These are phyloP conservation scores for Nepenthes alata DNA, from an alignment of 179 eudicot genomes.

Conservation along the genomic window DNA sequence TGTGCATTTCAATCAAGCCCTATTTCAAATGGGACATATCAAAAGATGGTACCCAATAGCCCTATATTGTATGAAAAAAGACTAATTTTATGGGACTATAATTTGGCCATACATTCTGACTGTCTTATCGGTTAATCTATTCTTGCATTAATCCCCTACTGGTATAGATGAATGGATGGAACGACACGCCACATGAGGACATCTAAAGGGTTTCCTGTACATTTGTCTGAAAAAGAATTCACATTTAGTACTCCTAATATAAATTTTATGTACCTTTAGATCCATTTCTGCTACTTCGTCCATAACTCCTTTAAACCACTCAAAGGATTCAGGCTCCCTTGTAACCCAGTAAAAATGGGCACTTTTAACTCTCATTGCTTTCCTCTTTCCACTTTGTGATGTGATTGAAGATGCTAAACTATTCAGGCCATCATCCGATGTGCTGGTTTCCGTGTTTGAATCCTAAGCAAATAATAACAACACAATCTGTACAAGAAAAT, in stretches of 20 bases:
- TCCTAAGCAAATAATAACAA: slow-evolving; percentile 32
- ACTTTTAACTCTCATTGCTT: slow-evolving; percentile 38
- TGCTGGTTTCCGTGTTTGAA: slow-evolving; percentile 56
- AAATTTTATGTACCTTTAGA: slow-evolving; percentile 46
- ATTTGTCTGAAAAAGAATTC: too few relatives aligned
- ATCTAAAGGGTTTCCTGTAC: too few relatives aligned
- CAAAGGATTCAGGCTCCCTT: slow-evolving; percentile 73
- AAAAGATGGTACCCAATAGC: too few relatives aligned
- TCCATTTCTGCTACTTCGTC: slow-evolving; percentile 84
- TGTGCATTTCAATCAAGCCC: slow-evolving; percentile 97
- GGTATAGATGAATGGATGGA: too few relatives aligned
- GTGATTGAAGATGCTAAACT: slow-evolving; percentile 61
- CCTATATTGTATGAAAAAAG: background rate
- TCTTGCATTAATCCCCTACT: too few relatives aligned
- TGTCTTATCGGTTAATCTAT: too few relatives aligned
- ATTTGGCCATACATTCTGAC: too few relatives aligned
- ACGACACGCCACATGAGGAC: too few relatives aligned
- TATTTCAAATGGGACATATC: slow-evolving; percentile 6
- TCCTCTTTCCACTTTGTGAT: slow-evolving; percentile 42
- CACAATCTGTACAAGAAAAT: background rate
- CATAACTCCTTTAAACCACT: slow-evolving; percentile 95
- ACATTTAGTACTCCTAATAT: too few relatives aligned
- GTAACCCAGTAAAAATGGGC: slow-evolving; percentile 97
- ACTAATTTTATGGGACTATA: too few relatives aligned
- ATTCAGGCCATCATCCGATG: slow-evolving; percentile 62